Conservation (phyloP, 2,329 filamentous ascomycete genomes). For the Alternaria ventricosa region DNA sequence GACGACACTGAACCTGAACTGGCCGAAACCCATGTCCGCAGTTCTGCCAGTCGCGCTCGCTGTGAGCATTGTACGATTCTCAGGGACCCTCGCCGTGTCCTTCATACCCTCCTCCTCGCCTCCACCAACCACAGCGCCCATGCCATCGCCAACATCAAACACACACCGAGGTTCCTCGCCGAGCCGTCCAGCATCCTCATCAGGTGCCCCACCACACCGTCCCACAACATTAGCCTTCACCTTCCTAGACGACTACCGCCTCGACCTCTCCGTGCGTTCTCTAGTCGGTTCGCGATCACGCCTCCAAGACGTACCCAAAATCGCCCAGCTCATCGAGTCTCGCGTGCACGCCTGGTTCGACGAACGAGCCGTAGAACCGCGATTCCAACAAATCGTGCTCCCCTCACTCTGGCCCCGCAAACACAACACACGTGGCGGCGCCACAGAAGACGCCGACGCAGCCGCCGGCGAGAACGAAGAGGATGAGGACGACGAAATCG, state of each 20-base stretch:
- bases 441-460: slow-evolving; percentile 54
- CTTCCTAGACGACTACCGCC: slow-evolving; percentile 85
- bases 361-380: slow-evolving; percentile 82
- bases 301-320: slow-evolving; percentile 86
- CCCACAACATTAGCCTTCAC: slow-evolving; percentile 94
- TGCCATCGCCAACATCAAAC: slow-evolving; percentile 50
- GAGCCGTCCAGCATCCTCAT: slow-evolving; percentile 36
- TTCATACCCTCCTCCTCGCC: slow-evolving; percentile 74
- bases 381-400: slow-evolving; percentile 85
- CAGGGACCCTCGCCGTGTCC: slow-evolving; percentile 89
- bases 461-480: slow-evolving; percentile 47
- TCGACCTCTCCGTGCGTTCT: slow-evolving; percentile 82
- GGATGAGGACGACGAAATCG: slow-evolving; percentile 20
- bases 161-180: slow-evolving; percentile 53
- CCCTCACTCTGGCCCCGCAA: slow-evolving; percentile 85
- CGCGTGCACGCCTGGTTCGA: slow-evolving; percentile 87
- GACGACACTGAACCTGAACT: slow-evolving; percentile 93
- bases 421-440: slow-evolving; percentile 79
- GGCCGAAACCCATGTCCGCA: slow-evolving; percentile 86
- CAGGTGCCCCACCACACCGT: slow-evolving; percentile 36
- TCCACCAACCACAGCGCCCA: slow-evolving; percentile 33
- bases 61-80: slow-evolving; percentile 92
- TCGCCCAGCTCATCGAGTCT: slow-evolving; percentile 81
- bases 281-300: slow-evolving; percentile 80
- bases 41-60: slow-evolving; percentile 90